Conservation (phyloP, 768 basidiomycete species). For the Strobilomyces echinocephalus region DNA sequence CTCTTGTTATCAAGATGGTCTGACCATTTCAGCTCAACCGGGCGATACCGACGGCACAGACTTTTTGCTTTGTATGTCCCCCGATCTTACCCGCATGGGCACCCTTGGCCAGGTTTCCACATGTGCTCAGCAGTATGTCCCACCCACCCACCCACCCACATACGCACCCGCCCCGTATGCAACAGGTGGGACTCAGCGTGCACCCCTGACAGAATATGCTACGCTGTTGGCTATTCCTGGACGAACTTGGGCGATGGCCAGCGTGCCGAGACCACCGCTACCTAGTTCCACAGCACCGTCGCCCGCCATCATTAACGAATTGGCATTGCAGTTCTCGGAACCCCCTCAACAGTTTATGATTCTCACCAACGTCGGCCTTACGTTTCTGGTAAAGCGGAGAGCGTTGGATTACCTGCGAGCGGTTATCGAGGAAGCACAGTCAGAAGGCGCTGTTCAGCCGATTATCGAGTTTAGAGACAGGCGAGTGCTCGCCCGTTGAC, state of each 20-base stretch:
- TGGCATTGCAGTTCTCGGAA: slow-evolving; percentile 77
- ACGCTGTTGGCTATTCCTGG: slow-evolving; percentile 76
- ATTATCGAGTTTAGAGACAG: slow-evolving; percentile 80
- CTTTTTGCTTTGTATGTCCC: slow-evolving; percentile 68
- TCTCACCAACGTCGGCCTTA: slow-evolving; percentile 81
- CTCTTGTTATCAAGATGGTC: slow-evolving; percentile 61
- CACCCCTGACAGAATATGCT: slow-evolving; percentile 73
- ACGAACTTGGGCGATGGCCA: slow-evolving; percentile 78
- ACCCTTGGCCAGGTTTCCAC: slow-evolving; percentile 60
- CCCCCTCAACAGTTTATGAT: slow-evolving; percentile 78
- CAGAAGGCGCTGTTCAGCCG: slow-evolving; percentile 70
- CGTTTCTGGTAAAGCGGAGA: slow-evolving; percentile 73
- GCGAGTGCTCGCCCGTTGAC: slow-evolving; percentile 34
- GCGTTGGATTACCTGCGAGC: slow-evolving; percentile 81
- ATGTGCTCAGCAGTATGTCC: slow-evolving; percentile 31
- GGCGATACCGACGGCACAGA: slow-evolving; percentile 72
- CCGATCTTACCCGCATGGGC: slow-evolving; percentile 71
- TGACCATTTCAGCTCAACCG: slow-evolving; percentile 66
- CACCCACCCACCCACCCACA: slow-evolving; percentile 35
- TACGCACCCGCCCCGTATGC: slow-evolving; percentile 39
- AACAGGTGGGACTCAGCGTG: slow-evolving; percentile 40
- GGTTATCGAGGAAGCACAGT: slow-evolving; percentile 77
- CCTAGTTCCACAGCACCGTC: slow-evolving; percentile 38
- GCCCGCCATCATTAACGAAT: slow-evolving; percentile 67
- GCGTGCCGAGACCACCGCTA: slow-evolving; percentile 37